Percentiles rank a stretch among this genome's conserved stretches.
Evolutionary conservation across 805 yeast species (phyloP).

Genomic region (Lipomyces lipofer): DNA sequence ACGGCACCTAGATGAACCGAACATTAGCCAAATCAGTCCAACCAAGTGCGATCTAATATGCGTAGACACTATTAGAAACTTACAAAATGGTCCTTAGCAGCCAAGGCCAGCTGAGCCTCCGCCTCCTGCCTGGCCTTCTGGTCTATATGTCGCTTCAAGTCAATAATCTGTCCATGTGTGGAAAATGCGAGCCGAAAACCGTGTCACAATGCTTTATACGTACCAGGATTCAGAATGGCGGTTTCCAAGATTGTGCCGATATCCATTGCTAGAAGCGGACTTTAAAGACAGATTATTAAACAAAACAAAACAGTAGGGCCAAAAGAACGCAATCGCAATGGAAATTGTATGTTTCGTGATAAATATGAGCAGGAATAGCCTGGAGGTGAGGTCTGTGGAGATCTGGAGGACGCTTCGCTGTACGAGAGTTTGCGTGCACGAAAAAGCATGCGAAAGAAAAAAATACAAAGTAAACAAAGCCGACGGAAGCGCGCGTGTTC

Average conservation of each 20-base stretch:
- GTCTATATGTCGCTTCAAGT: conserved; percentile 39
- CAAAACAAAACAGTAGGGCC: too few species aligned
- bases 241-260: conserved; percentile 72
- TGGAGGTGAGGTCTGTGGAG: too few species aligned
- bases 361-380: background rate
- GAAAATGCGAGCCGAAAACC: too few species aligned
- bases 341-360: too few species aligned
- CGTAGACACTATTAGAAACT: conserved; percentile 2
- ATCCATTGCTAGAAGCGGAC: conserved; percentile 46
- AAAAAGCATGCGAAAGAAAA: conserved; percentile 1
- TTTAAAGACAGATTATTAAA: too few species aligned
- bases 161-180: background rate
- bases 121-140: conserved; percentile 70
- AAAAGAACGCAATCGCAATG: background rate
- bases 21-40: too few species aligned
- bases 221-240: conserved; percentile 66
- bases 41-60: background rate
- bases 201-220: conserved; percentile 10
- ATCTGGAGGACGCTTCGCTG: too few species aligned
- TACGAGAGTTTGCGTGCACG: too few species aligned
- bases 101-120: conserved; percentile 68
- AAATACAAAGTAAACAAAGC: conserved; percentile 16
- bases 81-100: conserved; percentile 74
- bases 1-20: conserved; percentile 54
- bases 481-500: conserved; percentile 1